Conservation (phyloP, 345 rosid genomes). For the Pelargonium nanum region DNA sequence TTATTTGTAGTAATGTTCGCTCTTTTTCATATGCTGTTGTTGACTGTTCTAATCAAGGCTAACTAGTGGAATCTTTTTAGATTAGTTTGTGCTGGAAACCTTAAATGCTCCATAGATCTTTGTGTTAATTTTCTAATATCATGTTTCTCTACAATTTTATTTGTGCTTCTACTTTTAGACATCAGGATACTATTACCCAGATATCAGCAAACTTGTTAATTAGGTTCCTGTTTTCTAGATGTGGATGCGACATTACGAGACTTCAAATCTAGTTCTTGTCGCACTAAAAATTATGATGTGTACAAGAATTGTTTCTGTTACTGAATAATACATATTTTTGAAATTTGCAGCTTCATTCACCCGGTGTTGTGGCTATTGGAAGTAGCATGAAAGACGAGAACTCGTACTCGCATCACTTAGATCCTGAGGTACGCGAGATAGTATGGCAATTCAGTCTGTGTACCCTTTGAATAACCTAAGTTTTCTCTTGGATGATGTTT, state of each 20-base stretch:
- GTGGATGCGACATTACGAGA: neutral
- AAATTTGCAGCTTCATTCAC: slow-evolving; percentile 66
- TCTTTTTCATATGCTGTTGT: too few relatives aligned
- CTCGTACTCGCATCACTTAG: slow-evolving; percentile 96
- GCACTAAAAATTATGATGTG: neutral
- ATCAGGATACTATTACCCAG: neutral
- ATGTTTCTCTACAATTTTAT: too few relatives aligned
- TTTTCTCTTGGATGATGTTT: slow-evolving; percentile 6
- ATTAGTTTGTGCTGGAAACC: too few relatives aligned
- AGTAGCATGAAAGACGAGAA: slow-evolving; percentile 97
- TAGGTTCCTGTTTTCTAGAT: neutral
- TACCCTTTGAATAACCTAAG: too few relatives aligned
- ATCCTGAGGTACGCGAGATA: slow-evolving; percentile 63
- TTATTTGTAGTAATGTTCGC: too few relatives aligned
- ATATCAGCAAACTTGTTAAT: neutral
- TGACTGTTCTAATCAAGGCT: too few relatives aligned
- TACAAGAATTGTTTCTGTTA: neutral
- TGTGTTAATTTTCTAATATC: too few relatives aligned
- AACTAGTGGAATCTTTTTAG: too few relatives aligned
- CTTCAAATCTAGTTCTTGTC: neutral
- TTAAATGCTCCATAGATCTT: too few relatives aligned
- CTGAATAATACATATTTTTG: slow-evolving; percentile 4
- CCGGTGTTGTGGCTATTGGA: slow-evolving; percentile 93
- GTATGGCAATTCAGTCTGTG: too few relatives aligned
- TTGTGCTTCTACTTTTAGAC: too few relatives aligned